Evolutionary conservation across 179 eudicot genomes (phyloP), one percentile per base, ranked within the genome.

Genomic region (Drosera spatulata): DNA sequence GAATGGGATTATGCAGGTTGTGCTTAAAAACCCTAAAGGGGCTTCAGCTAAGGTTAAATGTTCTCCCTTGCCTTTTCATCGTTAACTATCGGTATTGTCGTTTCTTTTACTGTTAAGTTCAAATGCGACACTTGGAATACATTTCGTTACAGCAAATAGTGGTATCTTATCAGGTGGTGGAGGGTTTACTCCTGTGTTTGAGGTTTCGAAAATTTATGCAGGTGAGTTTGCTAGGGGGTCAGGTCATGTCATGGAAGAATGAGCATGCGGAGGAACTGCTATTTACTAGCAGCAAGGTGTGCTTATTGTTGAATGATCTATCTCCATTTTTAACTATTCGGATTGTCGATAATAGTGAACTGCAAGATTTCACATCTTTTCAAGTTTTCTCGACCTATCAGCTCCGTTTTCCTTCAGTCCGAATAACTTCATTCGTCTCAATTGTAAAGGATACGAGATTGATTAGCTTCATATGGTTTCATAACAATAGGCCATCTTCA

Each of bases 161-260:
- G 11, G 58, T 10, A 39, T 22, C 33, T 22, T 22, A 22, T 22
- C 33, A 22, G 33, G 33, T 1, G 1, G 33, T 22, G 33, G 33
- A 22, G 33, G 33, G 33, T 22, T 22, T 55, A 50, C 13, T 7
- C 4, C 10, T 50, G 53, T 6, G 39, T 14, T 14, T 13, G 22
- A 14, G 15, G 52, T 51, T 15, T 41, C 7, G 39, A 39, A 40
- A 6, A 50, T 7, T 64, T 53, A 39, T 74, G 13, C 77, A 91
- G 97, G 86, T 91, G 46, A 83, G 88, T 75, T 49, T 91, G 80
- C 77, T 77, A 42, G 95, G 95, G 57, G 97, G 91, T 47, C 97
- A 91, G 59, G 91, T 88, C 58, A 74, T 67, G 75, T 91, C 97
- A 8, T 91, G 97, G 97, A 71, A 82, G 76, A 91, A 79, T 76